Conservation (phyloP, 306 rosid genomes). For the Glycine soja region DNA sequence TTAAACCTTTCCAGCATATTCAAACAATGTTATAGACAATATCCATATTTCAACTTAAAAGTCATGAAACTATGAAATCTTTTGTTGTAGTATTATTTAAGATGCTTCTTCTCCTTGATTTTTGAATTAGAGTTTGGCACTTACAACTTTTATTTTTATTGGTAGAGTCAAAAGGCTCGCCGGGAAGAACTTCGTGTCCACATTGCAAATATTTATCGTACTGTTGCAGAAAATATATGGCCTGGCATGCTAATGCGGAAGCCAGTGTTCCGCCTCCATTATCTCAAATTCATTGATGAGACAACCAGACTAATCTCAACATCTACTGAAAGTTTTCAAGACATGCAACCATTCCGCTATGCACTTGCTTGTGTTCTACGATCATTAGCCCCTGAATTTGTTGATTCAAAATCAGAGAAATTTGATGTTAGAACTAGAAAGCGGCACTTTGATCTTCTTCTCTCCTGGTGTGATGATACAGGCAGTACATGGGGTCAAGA, state of each 20-base stretch:
- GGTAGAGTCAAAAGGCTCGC: conserved; percentile 90
- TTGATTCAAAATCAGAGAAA: conserved; percentile 93
- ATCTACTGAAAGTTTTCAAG: conserved; percentile 88
- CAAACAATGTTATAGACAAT: conserved; percentile 21
- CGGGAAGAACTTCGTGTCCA: conserved; percentile 97
- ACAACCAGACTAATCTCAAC: conserved; percentile 70
- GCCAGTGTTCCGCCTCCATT: conserved; percentile 85
- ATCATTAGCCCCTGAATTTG: conserved; percentile 96
- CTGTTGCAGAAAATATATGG: conserved; percentile 97
- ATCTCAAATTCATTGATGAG: conserved; percentile 93
- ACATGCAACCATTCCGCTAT: conserved; percentile 94
- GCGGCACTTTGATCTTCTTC: conserved; percentile 90
- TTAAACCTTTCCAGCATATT: conserved; percentile 11
- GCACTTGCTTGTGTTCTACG: conserved; percentile 96
- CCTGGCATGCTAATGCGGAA: conserved; percentile 93
- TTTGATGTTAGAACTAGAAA: conserved; percentile 95
- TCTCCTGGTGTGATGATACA: conserved; percentile 93
- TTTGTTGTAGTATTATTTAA: conserved; percentile 37
- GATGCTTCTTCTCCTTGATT: conserved; percentile 42
- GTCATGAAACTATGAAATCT: conserved; percentile 12
- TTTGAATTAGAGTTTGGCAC: conserved; percentile 41
- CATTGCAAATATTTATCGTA: conserved; percentile 90
- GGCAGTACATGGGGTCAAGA: conserved; percentile 87
- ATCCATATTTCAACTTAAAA: conserved; percentile 36
- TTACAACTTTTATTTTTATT: conserved; percentile 40